Base-by-base conservation (phyloP, 306 rosid genomes). In the Canavalia ensiformis region DNA sequence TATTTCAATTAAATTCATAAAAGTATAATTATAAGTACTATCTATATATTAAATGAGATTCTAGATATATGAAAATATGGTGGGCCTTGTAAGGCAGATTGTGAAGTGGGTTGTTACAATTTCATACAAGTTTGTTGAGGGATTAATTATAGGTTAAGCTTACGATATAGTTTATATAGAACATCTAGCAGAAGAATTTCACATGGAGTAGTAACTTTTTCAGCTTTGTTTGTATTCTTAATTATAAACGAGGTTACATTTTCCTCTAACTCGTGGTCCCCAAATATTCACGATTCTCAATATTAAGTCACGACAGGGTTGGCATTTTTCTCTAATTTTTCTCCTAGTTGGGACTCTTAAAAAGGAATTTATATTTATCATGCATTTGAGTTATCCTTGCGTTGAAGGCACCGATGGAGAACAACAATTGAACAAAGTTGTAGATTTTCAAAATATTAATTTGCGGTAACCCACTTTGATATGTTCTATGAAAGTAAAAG, bases 141-240 rank as follows among this genome's bases (percentile, higher is more conserved):
- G 59, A 51, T 73, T 54, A 66, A 65, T 62, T 72, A 18, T 18
- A 72, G 68, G 66, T 70, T 76, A 45, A 37, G 29, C 68, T 46
- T 47, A 69, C 25, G n/a, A 35, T 59, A 29, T 57, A 75, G 47
- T 18, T 66, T 42, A 42, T 44, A 67, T 42, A 46, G 54, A 59
- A 74, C 34, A 79, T 7, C 35, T 25, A 71, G 55, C 75, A 34
- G 34, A 72, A 56, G 64, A 71, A 30, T 37, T 51, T 44, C 77
- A 79, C 78, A 84, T 88, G 82, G 86, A 81, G 80, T 54, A 81
- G 74, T 67, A 86, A 66, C 88, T 62, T 87, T 86, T 81, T 83
- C 90, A 81, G 89, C 88, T 89, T 89, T 91, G 76, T 49, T 84
- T 88, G 82, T 74, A 67, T 79, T 88, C 74, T 84, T 74, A 74